Evolutionary conservation across 495 filamentous ascomycete genomes (phyloP).

Genomic region (Copromyces sp.): DNA sequence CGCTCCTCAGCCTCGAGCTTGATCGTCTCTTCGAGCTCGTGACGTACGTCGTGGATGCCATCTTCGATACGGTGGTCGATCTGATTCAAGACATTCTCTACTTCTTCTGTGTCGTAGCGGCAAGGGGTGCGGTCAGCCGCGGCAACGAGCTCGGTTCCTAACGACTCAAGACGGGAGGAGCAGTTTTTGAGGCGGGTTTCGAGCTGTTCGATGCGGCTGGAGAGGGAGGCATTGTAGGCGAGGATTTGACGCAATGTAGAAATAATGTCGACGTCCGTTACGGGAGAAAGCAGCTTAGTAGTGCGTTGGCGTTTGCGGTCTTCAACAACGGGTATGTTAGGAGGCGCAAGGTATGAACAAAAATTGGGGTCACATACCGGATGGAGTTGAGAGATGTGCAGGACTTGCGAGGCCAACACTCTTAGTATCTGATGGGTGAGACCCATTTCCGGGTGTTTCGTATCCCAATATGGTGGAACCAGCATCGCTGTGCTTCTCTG

Average conservation of each 20-base stretch:
- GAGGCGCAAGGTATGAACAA: not conserved
- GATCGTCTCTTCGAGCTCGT: conserved; percentile 2
- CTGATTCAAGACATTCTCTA: not conserved
- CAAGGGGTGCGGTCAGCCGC: not conserved
- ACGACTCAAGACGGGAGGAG: not conserved
- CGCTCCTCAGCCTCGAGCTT: not conserved
- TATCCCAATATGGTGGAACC: not conserved
- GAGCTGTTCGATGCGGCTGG: not conserved
- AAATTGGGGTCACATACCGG: not conserved
- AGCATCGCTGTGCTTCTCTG: not conserved
- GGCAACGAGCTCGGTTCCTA: not conserved
- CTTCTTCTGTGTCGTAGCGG: conserved; percentile 3
- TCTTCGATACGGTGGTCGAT: not conserved
- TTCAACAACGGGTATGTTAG: not conserved
- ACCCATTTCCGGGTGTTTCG: not conserved
- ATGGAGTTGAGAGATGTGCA: not conserved
- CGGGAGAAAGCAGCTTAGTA: not conserved
- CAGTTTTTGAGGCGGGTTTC: not conserved
- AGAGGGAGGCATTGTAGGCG: not conserved
- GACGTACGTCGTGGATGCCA: not conserved
- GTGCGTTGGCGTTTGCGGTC: conserved; percentile 5
- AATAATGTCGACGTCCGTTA: not conserved
- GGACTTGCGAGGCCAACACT: not conserved
- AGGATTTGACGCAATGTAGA: not conserved
- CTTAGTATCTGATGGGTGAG: not conserved